A percentile compares a stretch with the other conserved stretches of the same genome.
Conservation (phyloP, 2,329 filamentous ascomycete genomes). For the Sporothrix curviconia region DNA sequence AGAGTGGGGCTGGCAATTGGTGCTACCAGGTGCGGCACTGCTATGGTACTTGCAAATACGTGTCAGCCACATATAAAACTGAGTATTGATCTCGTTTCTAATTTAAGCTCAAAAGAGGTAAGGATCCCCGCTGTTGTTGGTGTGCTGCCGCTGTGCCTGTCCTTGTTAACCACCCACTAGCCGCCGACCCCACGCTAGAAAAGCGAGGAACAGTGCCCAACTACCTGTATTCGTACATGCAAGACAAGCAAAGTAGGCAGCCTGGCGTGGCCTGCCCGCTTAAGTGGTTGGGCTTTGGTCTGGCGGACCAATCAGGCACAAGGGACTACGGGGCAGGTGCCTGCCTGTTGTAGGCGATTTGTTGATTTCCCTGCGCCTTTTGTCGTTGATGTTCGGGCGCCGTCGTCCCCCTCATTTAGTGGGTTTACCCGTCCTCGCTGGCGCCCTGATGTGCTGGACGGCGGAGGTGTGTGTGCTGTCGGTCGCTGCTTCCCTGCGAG, state of each 20-base stretch:
- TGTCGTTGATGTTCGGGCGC: not conserved
- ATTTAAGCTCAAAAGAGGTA: constrained; percentile 6
- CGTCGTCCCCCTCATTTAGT: constrained; percentile 7
- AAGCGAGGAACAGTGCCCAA: not conserved
- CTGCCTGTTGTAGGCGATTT: not conserved
- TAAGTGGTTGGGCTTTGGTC: constrained; percentile 6
- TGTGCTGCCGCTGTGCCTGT: not conserved
- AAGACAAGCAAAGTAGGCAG: too few relatives aligned
- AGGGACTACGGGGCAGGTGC: not conserved
- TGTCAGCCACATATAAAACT: not conserved
- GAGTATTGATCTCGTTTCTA: not conserved
- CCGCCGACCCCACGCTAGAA: constrained; percentile 5
- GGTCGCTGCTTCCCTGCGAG: not conserved
- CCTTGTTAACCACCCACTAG: constrained; percentile 8
- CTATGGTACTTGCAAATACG: not conserved
- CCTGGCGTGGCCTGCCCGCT: not conserved
- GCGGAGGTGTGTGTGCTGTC: constrained; percentile 2
- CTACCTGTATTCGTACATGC: too few relatives aligned
- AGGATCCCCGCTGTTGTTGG: constrained; percentile 3
- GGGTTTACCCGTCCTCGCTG: constrained; percentile 2
- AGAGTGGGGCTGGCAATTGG: not conserved
- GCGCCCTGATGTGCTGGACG: not conserved
- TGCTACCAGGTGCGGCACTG: not conserved
- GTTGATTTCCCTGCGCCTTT: not conserved
- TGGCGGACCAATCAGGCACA: not conserved